Evolutionary conservation across 352 stramenopile genomes (phyloP).

Genomic region (Aphanomyces euteiches): DNA sequence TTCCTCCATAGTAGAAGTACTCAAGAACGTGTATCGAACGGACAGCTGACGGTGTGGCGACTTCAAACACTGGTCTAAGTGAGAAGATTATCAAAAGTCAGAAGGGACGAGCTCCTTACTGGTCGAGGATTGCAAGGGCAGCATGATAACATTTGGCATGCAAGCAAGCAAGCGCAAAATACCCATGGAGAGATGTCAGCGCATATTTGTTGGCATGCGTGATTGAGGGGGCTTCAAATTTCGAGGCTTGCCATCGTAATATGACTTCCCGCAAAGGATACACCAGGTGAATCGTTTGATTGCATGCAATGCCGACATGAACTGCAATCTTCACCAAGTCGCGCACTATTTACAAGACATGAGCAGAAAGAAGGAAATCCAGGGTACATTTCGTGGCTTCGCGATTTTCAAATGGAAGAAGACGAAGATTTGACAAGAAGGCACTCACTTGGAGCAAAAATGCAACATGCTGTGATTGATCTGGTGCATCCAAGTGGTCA

Average conservation of each 20-base stretch:
- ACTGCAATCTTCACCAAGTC: conserved; percentile 15
- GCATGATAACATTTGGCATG: conserved; percentile 76
- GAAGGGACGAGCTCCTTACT: conserved; percentile 37
- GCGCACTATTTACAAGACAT: neutral
- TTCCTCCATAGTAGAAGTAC: conserved; percentile 81
- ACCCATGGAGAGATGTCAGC: conserved; percentile 61
- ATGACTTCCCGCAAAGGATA: conserved; percentile 66
- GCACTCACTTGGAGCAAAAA: conserved; percentile 11
- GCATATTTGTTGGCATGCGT: conserved; percentile 44
- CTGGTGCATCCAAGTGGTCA: neutral
- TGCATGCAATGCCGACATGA: neutral
- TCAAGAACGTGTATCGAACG: conserved; percentile 60
- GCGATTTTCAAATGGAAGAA: neutral
- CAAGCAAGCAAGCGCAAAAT: conserved; percentile 79
- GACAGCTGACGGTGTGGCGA: conserved; percentile 10
- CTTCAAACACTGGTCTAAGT: neutral
- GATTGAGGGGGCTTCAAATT: neutral
- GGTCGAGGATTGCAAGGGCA: conserved; percentile 56
- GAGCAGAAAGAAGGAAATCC: neutral
- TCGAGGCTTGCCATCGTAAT: conserved; percentile 43
- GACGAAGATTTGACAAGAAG: neutral
- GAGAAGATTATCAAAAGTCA: conserved; percentile 12
- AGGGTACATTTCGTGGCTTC: conserved; percentile 8
- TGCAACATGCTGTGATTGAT: neutral
- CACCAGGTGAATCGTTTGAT: conserved; percentile 14